These are phyloP conservation scores for Funneliformis caledonium DNA, from an alignment of 371 early-diverging fungal genomes.

Conservation along the genomic window DNA sequence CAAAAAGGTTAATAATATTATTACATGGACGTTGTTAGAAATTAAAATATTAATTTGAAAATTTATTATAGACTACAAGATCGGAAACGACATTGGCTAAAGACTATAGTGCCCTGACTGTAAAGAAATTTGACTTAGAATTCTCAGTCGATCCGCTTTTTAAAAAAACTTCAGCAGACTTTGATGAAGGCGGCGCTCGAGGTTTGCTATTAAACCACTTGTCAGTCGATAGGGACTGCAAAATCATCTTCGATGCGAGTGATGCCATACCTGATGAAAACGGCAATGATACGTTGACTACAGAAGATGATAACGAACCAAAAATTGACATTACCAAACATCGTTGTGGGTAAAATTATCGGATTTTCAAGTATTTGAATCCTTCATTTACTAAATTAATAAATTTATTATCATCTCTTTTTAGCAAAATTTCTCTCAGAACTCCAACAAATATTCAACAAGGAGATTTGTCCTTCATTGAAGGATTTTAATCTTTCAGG, in stretches of 20 bases:
- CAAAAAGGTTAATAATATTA: slow-evolving; percentile 41
- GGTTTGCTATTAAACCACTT: slow-evolving; percentile 91
- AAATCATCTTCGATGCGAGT: slow-evolving; percentile 93
- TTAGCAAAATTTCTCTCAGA: slow-evolving; percentile 63
- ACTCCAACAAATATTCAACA: slow-evolving; percentile 52
- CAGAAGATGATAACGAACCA: slow-evolving; percentile 44
- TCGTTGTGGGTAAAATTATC: slow-evolving; percentile 27
- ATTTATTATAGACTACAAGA: slow-evolving; percentile 29
- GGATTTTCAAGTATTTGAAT: background rate
- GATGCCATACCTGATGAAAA: slow-evolving; percentile 65
- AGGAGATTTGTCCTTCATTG: slow-evolving; percentile 72
- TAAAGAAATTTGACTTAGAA: slow-evolving; percentile 91
- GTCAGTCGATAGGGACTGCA: slow-evolving; percentile 77
- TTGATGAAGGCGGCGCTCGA: slow-evolving; percentile 97
- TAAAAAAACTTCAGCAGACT: slow-evolving; percentile 96
- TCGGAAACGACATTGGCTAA: slow-evolving; percentile 85
- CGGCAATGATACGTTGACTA: slow-evolving; percentile 42
- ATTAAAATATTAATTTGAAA: too few relatives aligned
- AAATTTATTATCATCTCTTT: background rate
- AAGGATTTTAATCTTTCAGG: slow-evolving; percentile 59
- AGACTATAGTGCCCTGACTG: slow-evolving; percentile 76
- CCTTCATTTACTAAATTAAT: background rate
- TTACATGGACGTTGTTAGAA: background rate
- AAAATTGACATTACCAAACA: slow-evolving; percentile 39
- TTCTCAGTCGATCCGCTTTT: slow-evolving; percentile 96